Evolutionary conservation across 306 rosid genomes (phyloP).

Genomic region (Gleditsia sinensis): DNA sequence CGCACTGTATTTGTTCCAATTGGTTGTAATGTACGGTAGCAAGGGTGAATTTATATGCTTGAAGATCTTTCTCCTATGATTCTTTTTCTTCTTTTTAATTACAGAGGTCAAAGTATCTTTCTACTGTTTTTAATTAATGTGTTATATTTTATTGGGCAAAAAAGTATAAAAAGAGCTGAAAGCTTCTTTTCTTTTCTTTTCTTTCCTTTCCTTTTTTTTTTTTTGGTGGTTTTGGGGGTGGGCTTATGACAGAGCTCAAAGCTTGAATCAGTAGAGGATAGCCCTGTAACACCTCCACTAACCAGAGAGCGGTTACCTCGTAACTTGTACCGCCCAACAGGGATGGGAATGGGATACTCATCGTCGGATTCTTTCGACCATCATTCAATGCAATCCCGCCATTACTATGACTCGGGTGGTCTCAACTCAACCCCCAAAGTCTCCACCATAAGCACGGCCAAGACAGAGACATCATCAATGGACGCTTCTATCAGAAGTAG

Average conservation of each 20-base stretch:
- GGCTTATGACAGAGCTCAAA: conserved; percentile 34
- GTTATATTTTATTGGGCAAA: not conserved
- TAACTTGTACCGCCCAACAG: conserved; percentile 33
- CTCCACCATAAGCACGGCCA: conserved; percentile 38
- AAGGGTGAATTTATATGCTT: not conserved
- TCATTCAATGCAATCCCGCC: conserved; percentile 42
- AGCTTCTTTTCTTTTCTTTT: too few relatives aligned
- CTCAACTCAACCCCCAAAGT: conserved; percentile 42
- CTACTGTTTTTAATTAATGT: not conserved
- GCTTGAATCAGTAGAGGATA: conserved; percentile 39
- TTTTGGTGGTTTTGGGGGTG: not conserved
- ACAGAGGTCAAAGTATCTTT: not conserved
- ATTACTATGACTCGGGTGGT: conserved; percentile 33
- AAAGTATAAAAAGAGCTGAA: not conserved
- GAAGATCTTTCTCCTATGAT: too few relatives aligned
- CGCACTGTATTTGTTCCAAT: not conserved
- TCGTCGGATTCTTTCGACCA: conserved; percentile 41
- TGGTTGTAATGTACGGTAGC: not conserved
- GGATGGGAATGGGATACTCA: conserved; percentile 41
- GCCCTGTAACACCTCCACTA: conserved; percentile 41
- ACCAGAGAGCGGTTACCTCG: conserved; percentile 35
- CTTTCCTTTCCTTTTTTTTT: not conserved
- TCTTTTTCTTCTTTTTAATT: too few relatives aligned
- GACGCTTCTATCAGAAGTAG: conserved; percentile 44
- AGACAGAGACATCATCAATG: conserved; percentile 43